These are phyloP conservation scores for Aspergillus terreus DNA, from an alignment of 2,329 filamentous ascomycete genomes.

Conservation along the genomic window DNA sequence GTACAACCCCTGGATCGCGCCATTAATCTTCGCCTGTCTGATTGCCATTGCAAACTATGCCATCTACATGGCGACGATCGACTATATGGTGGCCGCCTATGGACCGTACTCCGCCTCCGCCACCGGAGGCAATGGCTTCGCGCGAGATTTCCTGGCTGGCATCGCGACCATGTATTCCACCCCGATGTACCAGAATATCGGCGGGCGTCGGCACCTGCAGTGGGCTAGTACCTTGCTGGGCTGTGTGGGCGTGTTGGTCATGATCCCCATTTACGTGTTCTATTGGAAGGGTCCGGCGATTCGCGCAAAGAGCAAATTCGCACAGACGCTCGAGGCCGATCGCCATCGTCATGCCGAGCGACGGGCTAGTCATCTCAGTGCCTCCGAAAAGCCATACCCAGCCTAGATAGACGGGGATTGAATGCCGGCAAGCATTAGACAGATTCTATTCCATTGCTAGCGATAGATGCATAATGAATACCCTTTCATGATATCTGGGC, in stretches of 20 bases:
- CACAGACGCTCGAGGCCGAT: constrained; percentile 36
- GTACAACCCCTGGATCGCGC: constrained; percentile 64
- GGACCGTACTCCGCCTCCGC: constrained; percentile 69
- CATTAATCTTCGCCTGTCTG: constrained; percentile 61
- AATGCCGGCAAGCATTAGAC: no score
- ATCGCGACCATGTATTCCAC: constrained; percentile 64
- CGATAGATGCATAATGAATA: no score
- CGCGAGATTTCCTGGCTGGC: constrained; percentile 68
- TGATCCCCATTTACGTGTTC: constrained; percentile 54
- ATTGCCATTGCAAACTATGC: constrained; percentile 69
- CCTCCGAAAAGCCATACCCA: constrained; percentile 7
- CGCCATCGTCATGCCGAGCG: constrained; percentile 14
- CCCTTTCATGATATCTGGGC: no score
- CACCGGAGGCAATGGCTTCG: constrained; percentile 70
- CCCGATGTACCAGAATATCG: constrained; percentile 56
- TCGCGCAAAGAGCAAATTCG: constrained; percentile 50
- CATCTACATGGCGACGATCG: constrained; percentile 70
- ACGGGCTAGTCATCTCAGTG: constrained; percentile 14
- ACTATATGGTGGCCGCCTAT: constrained; percentile 73
- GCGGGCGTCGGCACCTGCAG: constrained; percentile 43
- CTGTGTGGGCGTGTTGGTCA: constrained; percentile 47
- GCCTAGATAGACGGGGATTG: neutral
- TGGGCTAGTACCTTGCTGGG: constrained; percentile 54
- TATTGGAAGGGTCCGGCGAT: constrained; percentile 55
- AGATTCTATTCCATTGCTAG: no score